phyloP scores from a whole-genome alignment of 2,329 filamentous ascomycete genomes.

The Aspergillus carbonarius region DNA sequence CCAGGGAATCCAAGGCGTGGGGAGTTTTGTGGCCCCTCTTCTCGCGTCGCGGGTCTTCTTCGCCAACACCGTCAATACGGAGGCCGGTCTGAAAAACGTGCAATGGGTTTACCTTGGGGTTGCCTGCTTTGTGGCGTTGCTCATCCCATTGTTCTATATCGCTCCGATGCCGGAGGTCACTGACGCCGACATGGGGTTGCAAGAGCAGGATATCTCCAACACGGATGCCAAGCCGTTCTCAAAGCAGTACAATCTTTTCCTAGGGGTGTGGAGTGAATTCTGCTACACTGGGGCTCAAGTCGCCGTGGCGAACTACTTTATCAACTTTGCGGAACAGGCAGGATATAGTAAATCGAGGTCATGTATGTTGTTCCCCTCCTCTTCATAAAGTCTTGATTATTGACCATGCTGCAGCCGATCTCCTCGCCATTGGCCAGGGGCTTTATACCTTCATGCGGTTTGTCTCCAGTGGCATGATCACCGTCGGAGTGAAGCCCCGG shows the following conservation, averaged over 20 bases:
- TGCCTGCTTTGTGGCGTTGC: background rate
- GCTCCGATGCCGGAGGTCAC: background rate
- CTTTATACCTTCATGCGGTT: conserved; percentile 5
- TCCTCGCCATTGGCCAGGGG: conserved; percentile 4
- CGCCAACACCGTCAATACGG: background rate
- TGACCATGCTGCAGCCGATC: background rate
- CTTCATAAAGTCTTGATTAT: no score
- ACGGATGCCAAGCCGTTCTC: background rate
- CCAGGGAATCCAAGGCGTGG: background rate
- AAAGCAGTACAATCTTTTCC: conserved; percentile 5
- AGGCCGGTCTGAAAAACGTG: conserved; percentile 8
- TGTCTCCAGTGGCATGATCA: conserved; percentile 3
- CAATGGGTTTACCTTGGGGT: conserved; percentile 8
- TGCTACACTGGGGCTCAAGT: conserved; percentile 5
- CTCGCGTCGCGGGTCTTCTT: conserved; percentile 1
- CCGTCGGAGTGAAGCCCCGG: background rate
- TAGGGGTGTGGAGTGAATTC: background rate
- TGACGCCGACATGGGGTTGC: conserved; percentile 1
- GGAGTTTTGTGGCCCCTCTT: background rate
- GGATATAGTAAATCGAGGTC: background rate
- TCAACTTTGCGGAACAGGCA: conserved; percentile 2
- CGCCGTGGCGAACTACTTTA: conserved; percentile 2
- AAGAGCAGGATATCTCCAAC: conserved; percentile 1
- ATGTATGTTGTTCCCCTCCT: background rate
- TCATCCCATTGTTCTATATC: background rate